Evolutionary conservation across 2,329 filamentous ascomycete species (phyloP).

Genomic region (Huntiella savannae): DNA sequence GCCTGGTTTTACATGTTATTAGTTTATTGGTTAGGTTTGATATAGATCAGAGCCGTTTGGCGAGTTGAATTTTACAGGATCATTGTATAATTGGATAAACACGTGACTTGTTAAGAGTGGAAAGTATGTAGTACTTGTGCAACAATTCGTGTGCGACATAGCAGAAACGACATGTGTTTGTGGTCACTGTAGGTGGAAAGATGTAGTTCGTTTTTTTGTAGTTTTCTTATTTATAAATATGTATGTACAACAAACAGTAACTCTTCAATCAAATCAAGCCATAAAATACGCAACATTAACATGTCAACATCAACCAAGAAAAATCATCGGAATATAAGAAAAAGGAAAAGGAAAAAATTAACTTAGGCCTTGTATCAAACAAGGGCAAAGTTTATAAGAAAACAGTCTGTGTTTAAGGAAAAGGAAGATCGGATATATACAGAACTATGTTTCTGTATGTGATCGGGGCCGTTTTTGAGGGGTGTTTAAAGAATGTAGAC

Average conservation of each 20-base stretch:
- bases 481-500: not conserved
- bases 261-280: not conserved
- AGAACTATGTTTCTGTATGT: not conserved
- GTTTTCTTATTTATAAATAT: not conserved
- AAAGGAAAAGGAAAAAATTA: constrained; percentile 1
- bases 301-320: not conserved
- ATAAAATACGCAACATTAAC: no score
- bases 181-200: not conserved
- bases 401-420: not conserved
- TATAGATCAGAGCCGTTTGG: not conserved
- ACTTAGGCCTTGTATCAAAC: not conserved
- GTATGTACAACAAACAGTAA: not conserved
- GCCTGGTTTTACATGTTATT: not conserved
- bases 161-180: not conserved
- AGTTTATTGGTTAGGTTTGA: not conserved
- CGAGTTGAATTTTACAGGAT: no score
- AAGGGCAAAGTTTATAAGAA: not conserved
- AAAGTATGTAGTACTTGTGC: no score
- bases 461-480: no score
- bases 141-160: no score
- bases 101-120: not conserved
- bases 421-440: not conserved
- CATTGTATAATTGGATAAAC: not conserved
- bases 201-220: not conserved
- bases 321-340: not conserved